Base-by-base conservation (phyloP, 1,284 basidiomycete species). In the Gymnopus androsaceus region DNA sequence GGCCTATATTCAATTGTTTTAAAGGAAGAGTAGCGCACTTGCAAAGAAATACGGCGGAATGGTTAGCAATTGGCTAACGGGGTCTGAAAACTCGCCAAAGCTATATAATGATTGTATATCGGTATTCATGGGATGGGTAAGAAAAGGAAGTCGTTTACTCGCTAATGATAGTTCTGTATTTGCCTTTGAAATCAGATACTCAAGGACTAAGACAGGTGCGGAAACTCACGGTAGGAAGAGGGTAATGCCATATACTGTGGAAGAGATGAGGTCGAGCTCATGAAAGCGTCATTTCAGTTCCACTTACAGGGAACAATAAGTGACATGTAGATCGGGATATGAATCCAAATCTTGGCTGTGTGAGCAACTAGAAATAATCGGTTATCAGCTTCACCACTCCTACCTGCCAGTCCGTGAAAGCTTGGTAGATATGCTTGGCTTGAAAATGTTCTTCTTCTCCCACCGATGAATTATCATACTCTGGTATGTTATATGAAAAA, bases 1-100 rank as follows among this genome's bases (percentile, higher is more conserved):
- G n/a, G n/a, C n/a, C n/a, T n/a, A n/a, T n/a, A n/a, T n/a, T n/a
- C n/a, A n/a, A n/a, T n/a, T n/a, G n/a, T n/a, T n/a, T n/a, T n/a
- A n/a, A n/a, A n/a, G n/a, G n/a, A 5, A 14, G 34, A 46, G 23
- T 7, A 33, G 68, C 81, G 58, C 62, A 85, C 84, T 81, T 0
- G 84, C 83, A 52, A 81, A 72, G 28, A 85, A 67, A 64, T 90
- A 90, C 14, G 86, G 83, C 0, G 88, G 88, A 0, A 89, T 80
- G 0, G 87, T 88, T 25, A 90, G 75, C 1, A 90, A 74, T 61
- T 90, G 84, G 55, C 80, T 84, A 59, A 86, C 74, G 0, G 84
- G 71, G 3, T 81, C 71, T 9, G 72, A 69, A 63, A 54, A 54
- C 46, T 80, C 80, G 6, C 84, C 85, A 56, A 87, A 88, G 28